A percentile compares a stretch with the other conserved stretches of the same genome.
Conservation (phyloP, 495 filamentous ascomycete genomes). For the Penicillium salamii region DNA sequence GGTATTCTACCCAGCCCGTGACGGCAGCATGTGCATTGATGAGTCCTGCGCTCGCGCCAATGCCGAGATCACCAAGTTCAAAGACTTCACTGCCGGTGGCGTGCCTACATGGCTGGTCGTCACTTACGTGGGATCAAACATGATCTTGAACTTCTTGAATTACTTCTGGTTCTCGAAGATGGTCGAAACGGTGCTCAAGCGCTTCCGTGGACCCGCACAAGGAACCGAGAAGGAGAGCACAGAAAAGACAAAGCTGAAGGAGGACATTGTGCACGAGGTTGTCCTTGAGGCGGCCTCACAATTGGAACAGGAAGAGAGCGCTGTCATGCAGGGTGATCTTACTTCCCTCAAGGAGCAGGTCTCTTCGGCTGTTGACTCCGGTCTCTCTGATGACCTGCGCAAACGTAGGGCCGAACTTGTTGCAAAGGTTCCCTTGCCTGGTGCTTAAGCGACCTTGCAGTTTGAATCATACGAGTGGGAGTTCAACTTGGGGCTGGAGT, state of each 20-base stretch:
- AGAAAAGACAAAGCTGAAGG: slow-evolving; percentile 13
- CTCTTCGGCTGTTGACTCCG: slow-evolving; percentile 25
- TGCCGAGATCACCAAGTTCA: slow-evolving; percentile 52
- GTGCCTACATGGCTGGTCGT: slow-evolving; percentile 79
- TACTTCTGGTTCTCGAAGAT: slow-evolving; percentile 98
- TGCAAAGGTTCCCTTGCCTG: slow-evolving; percentile 20
- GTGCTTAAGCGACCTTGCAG: slow-evolving; percentile 7
- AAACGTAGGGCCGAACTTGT: slow-evolving; percentile 25
- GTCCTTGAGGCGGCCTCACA: slow-evolving; percentile 38
- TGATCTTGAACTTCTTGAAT: slow-evolving; percentile 82
- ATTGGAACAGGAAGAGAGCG: slow-evolving; percentile 35
- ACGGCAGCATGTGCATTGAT: slow-evolving; percentile 32
- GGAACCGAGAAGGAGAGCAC: background rate
- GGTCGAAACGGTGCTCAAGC: slow-evolving; percentile 85
- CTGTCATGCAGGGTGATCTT: slow-evolving; percentile 26
- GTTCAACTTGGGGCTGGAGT: background rate
- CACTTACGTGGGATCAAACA: slow-evolving; percentile 73
- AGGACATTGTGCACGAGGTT: slow-evolving; percentile 32
- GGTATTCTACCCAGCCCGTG: slow-evolving; percentile 33
- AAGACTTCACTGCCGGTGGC: slow-evolving; percentile 38
- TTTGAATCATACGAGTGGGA: background rate
- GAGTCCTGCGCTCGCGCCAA: slow-evolving; percentile 35
- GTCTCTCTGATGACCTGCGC: slow-evolving; percentile 25
- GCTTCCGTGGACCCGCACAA: slow-evolving; percentile 59
- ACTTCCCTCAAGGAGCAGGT: slow-evolving; percentile 18